Evolutionary conservation across 768 basidiomycete species (phyloP).

Genomic region (Chlorophyllum brunneum): DNA sequence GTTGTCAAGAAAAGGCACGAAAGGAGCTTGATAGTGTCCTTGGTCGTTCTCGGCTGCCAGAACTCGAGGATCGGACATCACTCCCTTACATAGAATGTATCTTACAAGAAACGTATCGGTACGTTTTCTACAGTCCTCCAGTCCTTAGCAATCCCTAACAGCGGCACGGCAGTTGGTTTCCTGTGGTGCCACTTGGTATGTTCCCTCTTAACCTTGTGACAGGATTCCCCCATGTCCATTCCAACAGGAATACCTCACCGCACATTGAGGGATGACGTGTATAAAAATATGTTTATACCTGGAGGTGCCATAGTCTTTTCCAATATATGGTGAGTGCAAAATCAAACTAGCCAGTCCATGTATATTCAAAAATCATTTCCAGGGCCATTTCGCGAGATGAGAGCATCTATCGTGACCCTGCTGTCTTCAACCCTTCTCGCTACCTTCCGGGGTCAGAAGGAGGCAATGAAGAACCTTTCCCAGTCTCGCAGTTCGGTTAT

Average conservation of each 20-base stretch:
- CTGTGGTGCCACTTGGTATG: conserved; percentile 3
- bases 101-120: conserved; percentile 52
- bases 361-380: not conserved
- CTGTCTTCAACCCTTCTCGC: conserved; percentile 50
- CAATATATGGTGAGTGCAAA: conserved; percentile 49
- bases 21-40: conserved; percentile 64
- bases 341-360: not conserved
- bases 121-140: conserved; percentile 50
- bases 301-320: conserved; percentile 60
- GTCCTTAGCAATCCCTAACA: not conserved
- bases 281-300: conserved; percentile 53
- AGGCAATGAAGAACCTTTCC: not conserved
- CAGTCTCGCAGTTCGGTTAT: not conserved
- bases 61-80: conserved; percentile 46
- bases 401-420: conserved; percentile 42
- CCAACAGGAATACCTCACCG: conserved; percentile 59
- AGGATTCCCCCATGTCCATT: not conserved
- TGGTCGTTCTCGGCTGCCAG: conserved; percentile 52
- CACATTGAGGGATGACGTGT: conserved; percentile 61
- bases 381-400: conserved; percentile 50
- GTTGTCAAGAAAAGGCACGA: conserved; percentile 53
- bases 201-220: not conserved
- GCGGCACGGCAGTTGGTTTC: conserved; percentile 3
- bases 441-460: conserved; percentile 27
- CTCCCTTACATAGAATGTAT: conserved; percentile 59